A percentile compares a stretch with the other conserved stretches of the same genome.
Evolutionary conservation across 345 rosid genomes (phyloP).

Genomic region (Gossypium anomalum): DNA sequence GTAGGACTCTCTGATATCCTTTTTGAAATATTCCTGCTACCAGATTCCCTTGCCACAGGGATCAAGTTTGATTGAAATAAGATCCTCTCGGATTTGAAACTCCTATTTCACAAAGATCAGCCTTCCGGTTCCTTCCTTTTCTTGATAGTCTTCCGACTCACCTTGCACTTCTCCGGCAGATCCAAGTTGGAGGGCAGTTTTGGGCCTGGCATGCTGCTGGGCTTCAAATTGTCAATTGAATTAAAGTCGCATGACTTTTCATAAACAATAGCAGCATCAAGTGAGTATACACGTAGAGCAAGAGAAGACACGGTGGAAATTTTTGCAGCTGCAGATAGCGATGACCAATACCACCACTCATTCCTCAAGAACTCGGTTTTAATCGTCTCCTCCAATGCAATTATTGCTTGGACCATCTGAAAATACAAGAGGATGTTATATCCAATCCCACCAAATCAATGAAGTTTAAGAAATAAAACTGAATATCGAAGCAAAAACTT

Average conservation of each 20-base stretch:
- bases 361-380: conserved; percentile 69
- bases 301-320: conserved; percentile 73
- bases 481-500: background rate
- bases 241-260: conserved; percentile 43
- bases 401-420: conserved; percentile 90
- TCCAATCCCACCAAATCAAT: conserved; percentile 2
- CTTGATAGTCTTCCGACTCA: conserved; percentile 63
- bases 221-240: conserved; percentile 36
- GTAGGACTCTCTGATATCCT: conserved; percentile 6
- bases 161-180: conserved; percentile 51
- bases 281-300: conserved; percentile 73
- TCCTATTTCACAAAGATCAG: conserved; percentile 20
- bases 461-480: background rate
- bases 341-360: conserved; percentile 99
- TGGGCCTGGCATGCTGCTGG: conserved; percentile 29
- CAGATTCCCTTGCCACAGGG: conserved; percentile 20
- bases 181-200: conserved; percentile 39
- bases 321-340: conserved; percentile 84
- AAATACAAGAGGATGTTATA: background rate
- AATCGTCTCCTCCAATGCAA: conserved; percentile 84
- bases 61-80: conserved; percentile 6
- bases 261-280: conserved; percentile 75
- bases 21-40: conserved; percentile 7
- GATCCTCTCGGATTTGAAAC: background rate
- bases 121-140: conserved; percentile 87